These are phyloP conservation scores for Spathaspora passalidarum DNA, from an alignment of 805 yeast genomes.

Conservation along the genomic window DNA sequence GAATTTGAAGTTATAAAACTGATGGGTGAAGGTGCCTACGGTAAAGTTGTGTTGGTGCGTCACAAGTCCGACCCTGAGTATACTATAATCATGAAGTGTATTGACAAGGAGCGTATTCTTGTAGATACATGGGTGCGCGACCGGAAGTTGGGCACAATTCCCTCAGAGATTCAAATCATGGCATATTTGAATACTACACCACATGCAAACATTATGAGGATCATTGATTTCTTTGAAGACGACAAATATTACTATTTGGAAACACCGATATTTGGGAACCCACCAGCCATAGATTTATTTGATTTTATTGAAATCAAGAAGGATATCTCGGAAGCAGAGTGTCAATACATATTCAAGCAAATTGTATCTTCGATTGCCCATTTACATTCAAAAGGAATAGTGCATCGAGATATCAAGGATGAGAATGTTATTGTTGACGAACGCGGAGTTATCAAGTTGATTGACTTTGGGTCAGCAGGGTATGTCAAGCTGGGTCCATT, in stretches of 20 bases:
- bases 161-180: conserved; percentile 94
- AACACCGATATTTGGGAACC: conserved; percentile 84
- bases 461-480: conserved; percentile 96
- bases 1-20: conserved; percentile 72
- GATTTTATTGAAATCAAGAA: conserved; percentile 87
- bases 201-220: conserved; percentile 82
- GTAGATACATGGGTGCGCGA: conserved; percentile 98
- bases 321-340: conserved; percentile 76
- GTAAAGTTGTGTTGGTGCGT: conserved; percentile 81
- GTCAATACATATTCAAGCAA: conserved; percentile 75
- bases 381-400: conserved; percentile 80
- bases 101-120: conserved; percentile 85
- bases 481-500: conserved; percentile 89
- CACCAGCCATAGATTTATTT: conserved; percentile 90
- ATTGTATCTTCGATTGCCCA: conserved; percentile 76
- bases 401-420: conserved; percentile 93
- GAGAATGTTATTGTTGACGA: conserved; percentile 89
- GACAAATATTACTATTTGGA: conserved; percentile 85
- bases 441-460: conserved; percentile 74
- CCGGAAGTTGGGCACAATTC: conserved; percentile 85
- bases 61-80: conserved; percentile 61
- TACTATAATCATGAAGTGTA: conserved; percentile 79
- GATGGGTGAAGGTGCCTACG: conserved; percentile 97
- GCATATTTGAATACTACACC: conserved; percentile 72
- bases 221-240: conserved; percentile 92